Base-by-base conservation (phyloP, 306 rosid species). In the Corylus avellana region DNA sequence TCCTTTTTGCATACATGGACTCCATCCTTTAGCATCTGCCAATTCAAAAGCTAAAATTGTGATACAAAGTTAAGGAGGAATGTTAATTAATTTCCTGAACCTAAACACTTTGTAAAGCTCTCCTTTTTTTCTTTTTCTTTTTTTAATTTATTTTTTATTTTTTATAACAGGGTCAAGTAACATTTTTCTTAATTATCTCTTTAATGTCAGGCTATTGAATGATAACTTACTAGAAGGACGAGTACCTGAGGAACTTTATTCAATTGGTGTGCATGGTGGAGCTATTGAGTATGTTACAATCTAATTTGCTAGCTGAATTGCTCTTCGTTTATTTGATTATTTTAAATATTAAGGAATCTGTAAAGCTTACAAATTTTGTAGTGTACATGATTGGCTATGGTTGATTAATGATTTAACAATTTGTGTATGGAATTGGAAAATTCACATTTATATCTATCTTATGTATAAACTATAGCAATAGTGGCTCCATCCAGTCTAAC, bases 231-330 rank as follows among this genome's bases (percentile, higher is more conserved):
- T 95, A 88, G 91, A 89, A 85, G 99, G 99, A 27, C 90, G 73
- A 76, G 99, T 95, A 64, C 97, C 94, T 3, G 98, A 90, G 73
- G 84, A 90, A 77, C 88, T 95, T 49, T 95, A 89, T 87, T 95
- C 98, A 0, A 70, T 95, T 79, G 98, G 93, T 70, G 99, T 95
- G 85, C 98, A 92, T 57, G 99, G 99, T 50, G 99, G 99, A 85
- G 90, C 91, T 54, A 90, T 95, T 71, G 98, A 95, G 98, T 95
- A 93, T 74, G 97, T 78, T 62, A 35, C 50, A 53, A 48, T 81
- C 73, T 78, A 50, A 55, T 76, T 70, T 10, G 51, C 72, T 51
- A 16, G 70, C 73, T 73, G 69, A 17, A 49, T 64, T 69, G 42
- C 62, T 61, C 2, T 66, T 54, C 67, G 12, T 29, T 55, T 25